These are phyloP conservation scores for Trichosporon sp. DNA, from an alignment of 1,284 basidiomycete genomes.

Conservation along the genomic window DNA sequence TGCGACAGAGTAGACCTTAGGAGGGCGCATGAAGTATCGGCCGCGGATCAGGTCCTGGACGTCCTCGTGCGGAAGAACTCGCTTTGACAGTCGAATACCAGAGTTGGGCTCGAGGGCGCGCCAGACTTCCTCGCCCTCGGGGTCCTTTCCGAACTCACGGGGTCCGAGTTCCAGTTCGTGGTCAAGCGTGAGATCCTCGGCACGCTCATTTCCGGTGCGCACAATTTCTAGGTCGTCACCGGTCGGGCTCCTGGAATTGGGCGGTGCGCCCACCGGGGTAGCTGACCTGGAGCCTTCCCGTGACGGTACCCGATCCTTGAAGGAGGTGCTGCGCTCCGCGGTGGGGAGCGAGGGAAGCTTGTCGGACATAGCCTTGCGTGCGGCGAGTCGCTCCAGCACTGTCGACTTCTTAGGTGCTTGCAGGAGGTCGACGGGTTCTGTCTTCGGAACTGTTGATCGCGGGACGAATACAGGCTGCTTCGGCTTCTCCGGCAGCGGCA, in stretches of 20 bases:
- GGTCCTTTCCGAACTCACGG: slow-evolving; percentile 60
- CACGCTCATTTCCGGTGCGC: slow-evolving; percentile 44
- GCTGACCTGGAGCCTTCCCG: slow-evolving; percentile 18
- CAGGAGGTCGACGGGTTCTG: not conserved
- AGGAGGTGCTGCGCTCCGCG: slow-evolving; percentile 7
- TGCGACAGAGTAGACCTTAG: slow-evolving; percentile 80
- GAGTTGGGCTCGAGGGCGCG: slow-evolving; percentile 26
- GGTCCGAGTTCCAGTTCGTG: slow-evolving; percentile 77
- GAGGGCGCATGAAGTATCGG: slow-evolving; percentile 83
- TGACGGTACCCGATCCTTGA: not conserved
- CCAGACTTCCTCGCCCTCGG: slow-evolving; percentile 47
- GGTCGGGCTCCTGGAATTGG: slow-evolving; percentile 23
- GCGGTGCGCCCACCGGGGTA: not conserved
- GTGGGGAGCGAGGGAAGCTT: not conserved
- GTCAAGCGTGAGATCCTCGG: slow-evolving; percentile 70
- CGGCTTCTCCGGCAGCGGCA: slow-evolving; percentile 13
- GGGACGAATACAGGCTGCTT: slow-evolving; percentile 10
- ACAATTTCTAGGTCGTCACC: slow-evolving; percentile 29
- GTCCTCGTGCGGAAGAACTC: slow-evolving; percentile 71
- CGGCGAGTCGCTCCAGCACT: slow-evolving; percentile 13
- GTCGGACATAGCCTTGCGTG: not conserved
- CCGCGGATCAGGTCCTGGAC: slow-evolving; percentile 80
- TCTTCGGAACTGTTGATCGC: not conserved
- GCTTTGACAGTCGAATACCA: slow-evolving; percentile 70
- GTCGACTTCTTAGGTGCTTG: slow-evolving; percentile 14